Evolutionary conservation across 192 early-diverging fungal genomes (phyloP).

Genomic region (Linnemannia elongata): DNA sequence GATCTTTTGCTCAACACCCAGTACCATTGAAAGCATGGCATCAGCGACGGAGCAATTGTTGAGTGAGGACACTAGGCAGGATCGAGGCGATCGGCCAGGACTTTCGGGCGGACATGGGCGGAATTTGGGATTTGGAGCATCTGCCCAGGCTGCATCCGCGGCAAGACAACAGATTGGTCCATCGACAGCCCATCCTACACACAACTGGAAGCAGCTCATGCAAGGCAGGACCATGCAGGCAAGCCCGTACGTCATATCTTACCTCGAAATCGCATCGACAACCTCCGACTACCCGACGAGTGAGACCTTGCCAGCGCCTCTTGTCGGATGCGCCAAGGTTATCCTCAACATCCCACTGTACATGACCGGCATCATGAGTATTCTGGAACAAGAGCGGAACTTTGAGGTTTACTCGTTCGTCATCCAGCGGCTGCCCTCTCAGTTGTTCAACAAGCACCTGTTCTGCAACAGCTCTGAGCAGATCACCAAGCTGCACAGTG

Average conservation of each 20-base stretch:
- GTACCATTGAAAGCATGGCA: constrained; percentile 46
- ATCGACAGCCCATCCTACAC: constrained; percentile 20
- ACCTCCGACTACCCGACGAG: constrained; percentile 22
- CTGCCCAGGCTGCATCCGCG: not conserved
- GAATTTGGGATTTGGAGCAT: not conserved
- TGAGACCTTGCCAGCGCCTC: constrained; percentile 28
- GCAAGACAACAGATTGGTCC: constrained; percentile 8
- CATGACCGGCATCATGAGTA: constrained; percentile 65
- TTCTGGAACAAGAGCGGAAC: constrained; percentile 76
- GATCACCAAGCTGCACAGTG: constrained; percentile 64
- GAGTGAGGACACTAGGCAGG: constrained; percentile 45
- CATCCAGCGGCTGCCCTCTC: constrained; percentile 72
- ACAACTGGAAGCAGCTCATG: constrained; percentile 52
- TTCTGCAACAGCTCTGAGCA: constrained; percentile 73
- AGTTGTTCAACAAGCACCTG: constrained; percentile 81
- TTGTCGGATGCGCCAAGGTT: constrained; percentile 61
- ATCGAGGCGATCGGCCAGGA: constrained; percentile 19
- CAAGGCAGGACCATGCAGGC: constrained; percentile 50
- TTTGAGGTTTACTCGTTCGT: constrained; percentile 82
- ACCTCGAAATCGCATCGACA: constrained; percentile 45
- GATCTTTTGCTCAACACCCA: constrained; percentile 58
- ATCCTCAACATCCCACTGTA: constrained; percentile 66
- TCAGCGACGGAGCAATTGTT: constrained; percentile 50
- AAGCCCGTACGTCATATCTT: constrained; percentile 53
- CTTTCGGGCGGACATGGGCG: not conserved